Base-by-base conservation (phyloP, 805 yeast species). In the Peterozyma toletana region DNA sequence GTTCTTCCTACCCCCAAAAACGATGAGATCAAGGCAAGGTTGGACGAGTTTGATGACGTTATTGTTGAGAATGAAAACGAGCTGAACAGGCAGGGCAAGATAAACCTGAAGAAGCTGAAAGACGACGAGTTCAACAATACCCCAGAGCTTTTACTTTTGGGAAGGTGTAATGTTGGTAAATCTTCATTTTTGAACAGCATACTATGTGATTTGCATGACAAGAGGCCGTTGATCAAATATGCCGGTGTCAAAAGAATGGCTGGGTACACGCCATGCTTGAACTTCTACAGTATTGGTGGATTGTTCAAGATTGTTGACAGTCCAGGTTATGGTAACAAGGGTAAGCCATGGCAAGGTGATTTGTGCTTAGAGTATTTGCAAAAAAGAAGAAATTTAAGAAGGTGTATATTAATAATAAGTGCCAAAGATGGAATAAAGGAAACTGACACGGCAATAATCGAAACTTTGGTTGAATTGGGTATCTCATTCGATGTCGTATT, bases 281-380 rank as follows among this genome's bases (percentile, higher is more conserved):
- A 85, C 55, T 80, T 86, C 50, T 89, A 73, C 62, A 83, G 79
- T 46, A 62, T 85, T 11, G 84, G 84, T 3, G 75, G 76, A 40
- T 66, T 71, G 44, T 66, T 90, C 37, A 67, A 87, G 48, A 53
- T 90, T 3, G 76, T 88, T 2, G 98, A 90, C 57, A 75, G 88
- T 18, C 98, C 98, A 1, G 98, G 98, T 0, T 90, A 90, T 58
- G 98, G 98, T 2, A 71, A 63, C 35, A 77, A 72, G 48, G 89
- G 95, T 14, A 72, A 71, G 13, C 56, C 54, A 9, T 63, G 68
- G 50, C 96, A 90, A 57, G 97, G 96, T 2, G 64, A 74, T 35
- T 70, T 80, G 29, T 83, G 84, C 1, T 55, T 78, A 53, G 76
- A 78, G 33, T 89, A 87, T 54, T 59, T 90, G 7, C 62, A 64